A percentile compares a stretch with the other conserved stretches of the same genome.
Conservation (phyloP, 441 rosid species). For the Raphanus hybrid region DNA sequence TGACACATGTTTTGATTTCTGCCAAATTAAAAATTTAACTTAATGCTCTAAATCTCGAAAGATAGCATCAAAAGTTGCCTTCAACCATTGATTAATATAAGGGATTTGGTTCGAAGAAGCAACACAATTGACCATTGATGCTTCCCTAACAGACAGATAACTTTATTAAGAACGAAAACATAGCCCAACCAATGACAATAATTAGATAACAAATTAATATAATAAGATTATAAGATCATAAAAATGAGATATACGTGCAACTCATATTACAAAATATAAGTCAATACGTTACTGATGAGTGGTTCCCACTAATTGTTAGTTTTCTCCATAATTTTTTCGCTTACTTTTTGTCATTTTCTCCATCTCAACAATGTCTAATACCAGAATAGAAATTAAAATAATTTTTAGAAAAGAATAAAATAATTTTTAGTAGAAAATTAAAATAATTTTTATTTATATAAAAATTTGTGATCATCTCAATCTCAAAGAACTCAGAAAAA, state of each 20-base stretch:
- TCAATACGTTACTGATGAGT: constrained; percentile 37
- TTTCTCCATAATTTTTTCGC: constrained; percentile 8
- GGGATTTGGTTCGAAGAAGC: constrained; percentile 23
- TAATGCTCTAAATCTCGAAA: neutral
- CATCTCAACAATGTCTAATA: neutral
- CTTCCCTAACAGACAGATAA: constrained; percentile 29
- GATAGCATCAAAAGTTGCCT: neutral
- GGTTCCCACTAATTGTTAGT: constrained; percentile 27
- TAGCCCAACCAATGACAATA: constrained; percentile 26
- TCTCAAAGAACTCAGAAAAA: neutral
- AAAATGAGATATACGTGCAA: constrained; percentile 31
- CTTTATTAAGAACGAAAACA: neutral
- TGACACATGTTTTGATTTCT: neutral
- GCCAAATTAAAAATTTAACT: neutral
- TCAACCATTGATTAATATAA: constrained; percentile 17
- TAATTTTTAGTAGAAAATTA: neutral
- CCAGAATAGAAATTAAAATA: neutral
- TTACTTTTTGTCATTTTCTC: constrained; percentile 34
- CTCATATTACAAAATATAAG: constrained; percentile 26
- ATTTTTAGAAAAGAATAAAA: neutral
- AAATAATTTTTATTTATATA: constrained; percentile 13
- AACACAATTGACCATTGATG: constrained; percentile 38
- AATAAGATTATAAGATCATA: neutral
- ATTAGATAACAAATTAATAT: constrained; percentile 10
- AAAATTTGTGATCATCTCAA: constrained; percentile 23